Conservation (phyloP, 306 rosid species). For the Cercis canadensis region DNA sequence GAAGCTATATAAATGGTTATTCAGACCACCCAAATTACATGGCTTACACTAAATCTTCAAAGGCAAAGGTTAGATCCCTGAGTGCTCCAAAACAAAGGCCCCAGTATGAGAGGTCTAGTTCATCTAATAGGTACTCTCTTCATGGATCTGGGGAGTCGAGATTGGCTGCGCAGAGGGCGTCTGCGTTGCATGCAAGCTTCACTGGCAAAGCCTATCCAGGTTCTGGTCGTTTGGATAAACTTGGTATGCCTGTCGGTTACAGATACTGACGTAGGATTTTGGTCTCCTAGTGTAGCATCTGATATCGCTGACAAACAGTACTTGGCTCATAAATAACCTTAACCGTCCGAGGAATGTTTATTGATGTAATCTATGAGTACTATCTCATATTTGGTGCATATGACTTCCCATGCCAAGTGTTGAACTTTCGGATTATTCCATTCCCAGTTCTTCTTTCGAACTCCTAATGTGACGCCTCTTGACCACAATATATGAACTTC, state of each 20-base stretch:
- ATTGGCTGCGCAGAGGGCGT: conserved; percentile 42
- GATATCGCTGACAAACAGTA: conserved; percentile 46
- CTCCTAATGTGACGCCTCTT: no score
- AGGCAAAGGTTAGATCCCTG: conserved; percentile 70
- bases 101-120: conserved; percentile 61
- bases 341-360: not conserved
- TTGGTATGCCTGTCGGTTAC: conserved; percentile 78
- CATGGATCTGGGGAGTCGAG: conserved; percentile 50
- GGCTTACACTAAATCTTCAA: conserved; percentile 83
- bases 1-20: conserved; percentile 57
- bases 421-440: no score
- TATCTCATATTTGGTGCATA: no score
- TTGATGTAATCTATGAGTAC: no score
- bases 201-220: conserved; percentile 72
- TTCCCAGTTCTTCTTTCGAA: no score
- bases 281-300: conserved; percentile 10
- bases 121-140: conserved; percentile 58
- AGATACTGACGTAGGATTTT: conserved; percentile 44
- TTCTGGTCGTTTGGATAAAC: conserved; percentile 91
- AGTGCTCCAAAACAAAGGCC: conserved; percentile 88
- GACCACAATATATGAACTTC: no score
- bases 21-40: conserved; percentile 77
- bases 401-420: no score
- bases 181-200: conserved; percentile 64
- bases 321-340: conserved; percentile 9